phyloP scores from a whole-genome alignment of 2,329 filamentous ascomycete species.

The Colletotrichum tofieldiae region DNA sequence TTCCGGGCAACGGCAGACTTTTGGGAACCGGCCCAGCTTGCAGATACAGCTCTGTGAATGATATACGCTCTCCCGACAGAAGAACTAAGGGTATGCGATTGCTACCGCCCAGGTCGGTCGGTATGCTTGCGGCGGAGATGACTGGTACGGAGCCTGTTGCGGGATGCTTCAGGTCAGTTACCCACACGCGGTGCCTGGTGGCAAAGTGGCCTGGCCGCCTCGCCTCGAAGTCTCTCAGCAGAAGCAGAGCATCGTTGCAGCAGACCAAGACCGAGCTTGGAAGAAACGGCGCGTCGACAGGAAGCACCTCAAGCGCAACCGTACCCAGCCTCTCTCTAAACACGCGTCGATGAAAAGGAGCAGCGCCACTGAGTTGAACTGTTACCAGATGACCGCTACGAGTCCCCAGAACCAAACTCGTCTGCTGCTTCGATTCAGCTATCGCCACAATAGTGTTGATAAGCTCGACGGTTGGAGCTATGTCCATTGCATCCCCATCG shows the following conservation, averaged over 20 bases:
- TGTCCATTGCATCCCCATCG: slow-evolving; percentile 35
- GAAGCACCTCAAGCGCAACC: slow-evolving; percentile 55
- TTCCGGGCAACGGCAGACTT: slow-evolving; percentile 62
- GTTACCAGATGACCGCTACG: slow-evolving; percentile 67
- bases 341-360: slow-evolving; percentile 48
- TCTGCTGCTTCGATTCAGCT: slow-evolving; percentile 47
- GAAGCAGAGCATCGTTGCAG: slow-evolving; percentile 64
- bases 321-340: slow-evolving; percentile 54
- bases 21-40: slow-evolving; percentile 65
- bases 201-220: slow-evolving; percentile 51
- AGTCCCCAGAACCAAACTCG: slow-evolving; percentile 62
- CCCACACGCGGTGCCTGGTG: slow-evolving; percentile 64
- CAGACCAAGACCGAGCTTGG: slow-evolving; percentile 57
- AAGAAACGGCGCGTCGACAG: slow-evolving; percentile 35
- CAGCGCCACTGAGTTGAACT: slow-evolving; percentile 48
- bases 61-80: slow-evolving; percentile 64
- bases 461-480: slow-evolving; percentile 31
- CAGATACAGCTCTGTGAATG: slow-evolving; percentile 68
- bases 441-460: slow-evolving; percentile 63
- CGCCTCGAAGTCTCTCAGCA: slow-evolving; percentile 59
- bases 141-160: slow-evolving; percentile 64
- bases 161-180: slow-evolving; percentile 65
- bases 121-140: slow-evolving; percentile 63
- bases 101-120: slow-evolving; percentile 55
- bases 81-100: slow-evolving; percentile 63